These are phyloP conservation scores for Schizophyllum amplum DNA, from an alignment of 1,284 basidiomycete species.

Conservation along the genomic window DNA sequence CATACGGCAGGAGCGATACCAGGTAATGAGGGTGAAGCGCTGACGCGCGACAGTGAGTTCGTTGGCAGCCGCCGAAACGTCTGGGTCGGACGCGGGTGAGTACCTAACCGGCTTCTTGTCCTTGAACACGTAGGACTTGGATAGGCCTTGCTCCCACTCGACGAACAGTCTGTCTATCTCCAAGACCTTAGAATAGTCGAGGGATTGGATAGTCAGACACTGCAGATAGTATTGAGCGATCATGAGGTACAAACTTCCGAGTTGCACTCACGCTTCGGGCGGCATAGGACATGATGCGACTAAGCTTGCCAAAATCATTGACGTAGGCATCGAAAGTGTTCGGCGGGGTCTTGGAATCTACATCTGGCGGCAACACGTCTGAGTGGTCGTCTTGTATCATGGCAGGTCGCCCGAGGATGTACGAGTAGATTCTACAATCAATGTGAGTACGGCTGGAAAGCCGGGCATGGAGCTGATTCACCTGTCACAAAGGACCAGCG, in stretches of 20 bases:
- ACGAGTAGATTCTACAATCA: conserved; percentile 32
- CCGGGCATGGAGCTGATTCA: conserved; percentile 19
- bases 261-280: neutral
- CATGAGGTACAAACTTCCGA: neutral
- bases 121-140: neutral
- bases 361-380: conserved; percentile 26
- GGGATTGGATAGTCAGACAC: neutral
- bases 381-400: conserved; percentile 30
- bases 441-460: conserved; percentile 9
- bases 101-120: neutral
- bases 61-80: neutral
- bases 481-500: conserved; percentile 38
- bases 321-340: conserved; percentile 27
- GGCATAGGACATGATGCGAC: conserved; percentile 13
- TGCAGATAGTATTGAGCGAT: neutral
- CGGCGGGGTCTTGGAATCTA: conserved; percentile 23
- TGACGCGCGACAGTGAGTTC: conserved; percentile 20
- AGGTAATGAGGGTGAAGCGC: conserved; percentile 30
- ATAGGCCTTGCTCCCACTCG: neutral
- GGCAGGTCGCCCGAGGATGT: conserved; percentile 35
- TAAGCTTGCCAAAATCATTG: conserved; percentile 31
- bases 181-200: neutral
- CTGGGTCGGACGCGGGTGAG: neutral
- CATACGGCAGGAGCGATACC: conserved; percentile 29
- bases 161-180: neutral